Base-by-base conservation (phyloP, 1,139 yeast species). In the Fermentozyma sake region DNA sequence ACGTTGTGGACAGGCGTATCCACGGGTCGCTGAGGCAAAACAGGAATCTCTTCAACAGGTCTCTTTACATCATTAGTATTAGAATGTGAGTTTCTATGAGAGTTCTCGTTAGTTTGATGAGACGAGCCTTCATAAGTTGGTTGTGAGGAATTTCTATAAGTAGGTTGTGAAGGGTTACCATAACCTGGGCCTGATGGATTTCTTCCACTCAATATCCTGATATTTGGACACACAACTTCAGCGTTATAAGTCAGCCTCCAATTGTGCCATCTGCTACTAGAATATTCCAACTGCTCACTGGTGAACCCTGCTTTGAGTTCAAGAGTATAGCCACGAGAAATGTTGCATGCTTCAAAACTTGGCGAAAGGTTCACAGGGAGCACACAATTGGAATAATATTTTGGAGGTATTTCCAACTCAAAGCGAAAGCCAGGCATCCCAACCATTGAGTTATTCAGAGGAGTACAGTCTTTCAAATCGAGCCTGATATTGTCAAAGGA, bases 331-430 rank as follows among this genome's bases (percentile, higher is more conserved):
- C 42, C 45, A 25, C 83, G 55, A 4, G 62, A 46, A 10, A 78
- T 65, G 45, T 76, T 77, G 47, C 85, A 78, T 3, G 79, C 72
- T 20, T 50, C 55, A 48, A 79, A 79, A 5, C 72, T 58, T 2
- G 84, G 83, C 1, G 76, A 52, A 6, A 75, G 50, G 30, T 60
- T 49, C 25, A 61, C 68, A 0, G 84, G 81, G 9, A 77, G 43
- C 1, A 60, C 46, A 18, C 72, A 66, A 33, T 64, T 63, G 19
- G 52, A 44, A 30, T 52, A 68, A 30, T 58, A 50, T 29, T 54
- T 46, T n/a, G 39, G 35, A 1, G 78, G 77, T 7, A 72, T 62
- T 34, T 68, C 74, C 12, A 70, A 37, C 38, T 71, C 77, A 40
- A 58, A 67, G 8, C 58, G 5, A 59, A 48, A 7, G 57, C 42